phyloP scores from a whole-genome alignment of 345 rosid species.

The Citrus sp. region DNA sequence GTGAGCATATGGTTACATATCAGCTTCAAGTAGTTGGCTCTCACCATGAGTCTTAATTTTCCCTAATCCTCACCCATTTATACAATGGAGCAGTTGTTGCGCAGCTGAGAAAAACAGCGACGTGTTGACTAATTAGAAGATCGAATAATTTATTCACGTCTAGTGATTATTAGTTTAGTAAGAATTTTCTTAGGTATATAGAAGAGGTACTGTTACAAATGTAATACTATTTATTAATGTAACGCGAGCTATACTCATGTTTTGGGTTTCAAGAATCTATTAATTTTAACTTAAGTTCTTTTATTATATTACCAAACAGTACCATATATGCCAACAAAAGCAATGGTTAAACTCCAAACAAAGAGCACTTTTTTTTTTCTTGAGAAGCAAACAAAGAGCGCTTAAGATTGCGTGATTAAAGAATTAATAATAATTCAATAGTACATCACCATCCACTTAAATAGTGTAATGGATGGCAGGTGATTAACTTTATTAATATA shows the following conservation, averaged over 20 bases:
- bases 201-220: too few relatives aligned
- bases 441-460: not conserved
- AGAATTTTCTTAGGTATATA: not conserved
- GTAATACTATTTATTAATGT: too few relatives aligned
- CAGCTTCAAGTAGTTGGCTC: slow-evolving; percentile 35
- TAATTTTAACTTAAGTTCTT: too few relatives aligned
- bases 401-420: not conserved
- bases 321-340: too few relatives aligned
- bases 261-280: too few relatives aligned
- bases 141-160: not conserved
- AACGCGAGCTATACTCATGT: too few relatives aligned
- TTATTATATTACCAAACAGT: too few relatives aligned
- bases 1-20: slow-evolving; percentile 33
- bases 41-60: not conserved
- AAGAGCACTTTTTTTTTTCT: not conserved
- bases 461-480: not conserved
- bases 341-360: not conserved
- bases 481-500: not conserved
- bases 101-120: not conserved
- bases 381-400: not conserved
- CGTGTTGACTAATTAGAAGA: not conserved
- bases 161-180: not conserved
- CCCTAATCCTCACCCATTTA: slow-evolving; percentile 1
- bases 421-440: not conserved
- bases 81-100: slow-evolving; percentile 8